These are phyloP conservation scores for Schizosaccharomyces octosporus DNA, from an alignment of 805 yeast species.

Conservation along the genomic window DNA sequence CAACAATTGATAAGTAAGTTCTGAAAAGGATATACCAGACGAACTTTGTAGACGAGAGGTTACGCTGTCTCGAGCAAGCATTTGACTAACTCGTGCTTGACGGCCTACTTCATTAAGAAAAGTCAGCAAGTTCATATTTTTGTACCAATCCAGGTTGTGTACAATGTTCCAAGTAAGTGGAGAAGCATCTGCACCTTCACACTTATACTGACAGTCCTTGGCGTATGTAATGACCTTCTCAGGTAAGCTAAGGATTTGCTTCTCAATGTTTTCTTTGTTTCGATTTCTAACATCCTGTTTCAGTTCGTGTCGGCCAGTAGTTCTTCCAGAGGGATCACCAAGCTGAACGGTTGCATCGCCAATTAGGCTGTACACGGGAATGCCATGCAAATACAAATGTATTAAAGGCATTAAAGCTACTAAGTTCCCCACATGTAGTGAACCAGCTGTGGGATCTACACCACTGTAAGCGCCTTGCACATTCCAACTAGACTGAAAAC, in stretches of 20 bases:
- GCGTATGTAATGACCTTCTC: conserved; percentile 40
- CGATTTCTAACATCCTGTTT: conserved; percentile 24
- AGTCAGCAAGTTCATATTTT: conserved; percentile 43
- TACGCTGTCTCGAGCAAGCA: conserved; percentile 70
- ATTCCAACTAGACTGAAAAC: not conserved
- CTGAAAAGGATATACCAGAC: conserved; percentile 51
- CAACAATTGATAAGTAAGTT: conserved; percentile 72
- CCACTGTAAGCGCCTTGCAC: conserved; percentile 43
- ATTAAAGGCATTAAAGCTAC: conserved; percentile 65
- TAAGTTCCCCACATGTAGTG: conserved; percentile 75
- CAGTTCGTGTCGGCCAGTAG: conserved; percentile 44
- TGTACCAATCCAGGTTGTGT: conserved; percentile 77
- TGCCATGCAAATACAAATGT: conserved; percentile 70
- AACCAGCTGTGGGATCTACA: conserved; percentile 83
- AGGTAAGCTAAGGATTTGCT: conserved; percentile 40
- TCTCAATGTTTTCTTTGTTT: conserved; percentile 35
- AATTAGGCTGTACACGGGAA: conserved; percentile 12
- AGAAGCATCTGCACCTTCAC: conserved; percentile 1
- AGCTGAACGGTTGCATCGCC: conserved; percentile 92
- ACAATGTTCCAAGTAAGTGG: conserved; percentile 11
- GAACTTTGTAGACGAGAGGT: conserved; percentile 30
- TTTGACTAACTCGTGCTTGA: conserved; percentile 55
- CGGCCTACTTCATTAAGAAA: conserved; percentile 58
- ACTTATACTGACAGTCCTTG: conserved; percentile 17
- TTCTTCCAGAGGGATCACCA: conserved; percentile 90